phyloP scores from a whole-genome alignment of 805 yeast genomes.

The Monosporozyma unispora region DNA sequence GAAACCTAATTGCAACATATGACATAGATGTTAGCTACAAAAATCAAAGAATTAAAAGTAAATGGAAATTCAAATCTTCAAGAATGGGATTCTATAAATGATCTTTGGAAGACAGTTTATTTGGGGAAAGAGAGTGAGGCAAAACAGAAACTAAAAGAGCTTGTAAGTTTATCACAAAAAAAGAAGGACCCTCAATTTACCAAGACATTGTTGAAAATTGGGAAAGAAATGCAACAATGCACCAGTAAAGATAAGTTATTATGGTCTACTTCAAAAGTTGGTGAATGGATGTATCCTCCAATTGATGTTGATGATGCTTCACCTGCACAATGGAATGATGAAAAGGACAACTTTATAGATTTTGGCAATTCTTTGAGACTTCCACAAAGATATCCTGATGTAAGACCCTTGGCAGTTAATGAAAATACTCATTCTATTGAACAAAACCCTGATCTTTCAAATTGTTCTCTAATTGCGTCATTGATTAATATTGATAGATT shows the following conservation, averaged over 20 bases:
- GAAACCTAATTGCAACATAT: background rate
- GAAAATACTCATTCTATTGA: conserved; percentile 8
- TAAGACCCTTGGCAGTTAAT: conserved; percentile 5
- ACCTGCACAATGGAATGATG: conserved; percentile 15
- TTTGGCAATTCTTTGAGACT: conserved; percentile 4
- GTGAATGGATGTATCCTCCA: conserved; percentile 21
- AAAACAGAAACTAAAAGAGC: background rate
- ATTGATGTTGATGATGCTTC: conserved; percentile 14
- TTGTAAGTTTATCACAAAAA: conserved; percentile 3
- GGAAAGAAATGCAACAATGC: conserved; percentile 6
- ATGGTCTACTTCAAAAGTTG: conserved; percentile 22
- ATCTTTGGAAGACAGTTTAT: conserved; percentile 5
- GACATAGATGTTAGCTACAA: background rate
- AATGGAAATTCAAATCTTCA: background rate
- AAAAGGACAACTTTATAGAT: background rate
- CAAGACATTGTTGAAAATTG: conserved; percentile 9
- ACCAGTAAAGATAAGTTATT: conserved; percentile 9
- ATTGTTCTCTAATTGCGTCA: conserved; percentile 73
- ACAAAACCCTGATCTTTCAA: conserved; percentile 30
- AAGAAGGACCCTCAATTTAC: conserved; percentile 11
- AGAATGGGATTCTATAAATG: conserved; percentile 7
- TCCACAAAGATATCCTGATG: conserved; percentile 6
- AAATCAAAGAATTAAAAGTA: background rate
- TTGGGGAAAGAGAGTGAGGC: background rate
- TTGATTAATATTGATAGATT: conserved; percentile 41